Evolutionary conservation across 2,329 filamentous ascomycete species (phyloP), one percentile per base, ranked within the genome.

Genomic region (Trichoderma koningiopsis): DNA sequence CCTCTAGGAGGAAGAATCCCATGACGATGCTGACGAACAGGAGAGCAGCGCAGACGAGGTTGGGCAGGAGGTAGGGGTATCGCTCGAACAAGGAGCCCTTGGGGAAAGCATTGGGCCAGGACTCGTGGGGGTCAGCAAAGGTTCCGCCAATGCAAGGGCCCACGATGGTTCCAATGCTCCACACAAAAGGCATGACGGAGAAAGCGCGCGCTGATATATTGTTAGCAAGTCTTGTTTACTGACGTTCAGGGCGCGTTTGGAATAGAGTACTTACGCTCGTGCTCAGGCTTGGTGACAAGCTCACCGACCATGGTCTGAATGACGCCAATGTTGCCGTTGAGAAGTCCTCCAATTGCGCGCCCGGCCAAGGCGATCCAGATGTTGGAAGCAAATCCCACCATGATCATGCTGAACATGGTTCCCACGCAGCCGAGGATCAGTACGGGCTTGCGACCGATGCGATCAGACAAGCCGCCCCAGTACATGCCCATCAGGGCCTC

Each of bases 251-350:
- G 53, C 59, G n/a, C 71, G 33, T 73, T 75, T 71, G n/a, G n/a
- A 24, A 24, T 13, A 55, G 27, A 19, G 7, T 47, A 87, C 90
- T 84, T 81, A 93, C 91, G 93, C 81, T 97, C 93, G 80, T 96
- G 92, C 75, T 94, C 91, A 16, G 92, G 93, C 69, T 91, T 92
- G 40, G 87, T 92, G 63, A 96, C 92, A 68, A 97, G 80, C 79
- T 97, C 94, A 33, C 91, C 93, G 16, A 97, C 94, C 92, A 97
- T 96, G 22, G 93, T 97, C 79, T 96, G 91, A 73, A 96, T 93
- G 43, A 96, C 92, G 33, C 92, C 94, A 73, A 97, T 93, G 76
- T 97, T 97, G 70, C 94, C 94, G 79, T 97, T 97, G 68, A 97
- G 84, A 14, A 94, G 84, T 27, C 94, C 94, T 53, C 93, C 94